Conservation (phyloP, 208 protist genomes). For the Leishmania turanica region DNA sequence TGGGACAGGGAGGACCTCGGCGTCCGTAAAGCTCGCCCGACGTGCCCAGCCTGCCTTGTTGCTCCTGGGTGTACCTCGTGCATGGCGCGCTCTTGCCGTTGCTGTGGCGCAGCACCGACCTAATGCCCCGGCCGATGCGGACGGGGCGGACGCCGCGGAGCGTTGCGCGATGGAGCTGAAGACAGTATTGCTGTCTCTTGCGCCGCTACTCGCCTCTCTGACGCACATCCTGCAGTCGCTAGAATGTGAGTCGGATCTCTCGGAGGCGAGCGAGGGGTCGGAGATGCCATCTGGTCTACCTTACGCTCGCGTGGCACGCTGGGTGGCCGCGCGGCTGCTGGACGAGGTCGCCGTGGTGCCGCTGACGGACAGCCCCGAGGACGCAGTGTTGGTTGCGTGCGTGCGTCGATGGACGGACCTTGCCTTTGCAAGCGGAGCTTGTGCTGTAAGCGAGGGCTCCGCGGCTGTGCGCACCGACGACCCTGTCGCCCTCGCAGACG, state of each 20-base stretch:
- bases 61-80: conserved; percentile 8
- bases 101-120: background rate
- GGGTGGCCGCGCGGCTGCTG: conserved; percentile 57
- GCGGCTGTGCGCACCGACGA: conserved; percentile 7
- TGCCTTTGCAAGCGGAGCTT: conserved; percentile 7
- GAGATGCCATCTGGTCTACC: conserved; percentile 1
- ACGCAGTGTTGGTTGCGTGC: conserved; percentile 53
- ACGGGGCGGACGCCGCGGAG: background rate
- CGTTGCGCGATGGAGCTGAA: conserved; percentile 12
- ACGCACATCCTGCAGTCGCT: conserved; percentile 25
- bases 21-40: background rate
- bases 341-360: conserved; percentile 37
- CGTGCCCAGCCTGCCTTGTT: background rate
- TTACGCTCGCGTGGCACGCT: conserved; percentile 29
- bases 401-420: conserved; percentile 68
- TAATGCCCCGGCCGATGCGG: background rate
- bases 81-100: conserved; percentile 5
- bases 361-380: conserved; percentile 27
- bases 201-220: conserved; percentile 22
- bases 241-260: background rate
- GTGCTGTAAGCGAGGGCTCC: conserved; percentile 3
- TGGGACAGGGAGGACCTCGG: background rate
- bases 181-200: conserved; percentile 13
- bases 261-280: conserved; percentile 1
- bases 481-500: conserved; percentile 19